Percentiles rank a stretch among this genome's conserved stretches.
Evolutionary conservation across 257 asterid species (phyloP).

Genomic region (Vinca minor): DNA sequence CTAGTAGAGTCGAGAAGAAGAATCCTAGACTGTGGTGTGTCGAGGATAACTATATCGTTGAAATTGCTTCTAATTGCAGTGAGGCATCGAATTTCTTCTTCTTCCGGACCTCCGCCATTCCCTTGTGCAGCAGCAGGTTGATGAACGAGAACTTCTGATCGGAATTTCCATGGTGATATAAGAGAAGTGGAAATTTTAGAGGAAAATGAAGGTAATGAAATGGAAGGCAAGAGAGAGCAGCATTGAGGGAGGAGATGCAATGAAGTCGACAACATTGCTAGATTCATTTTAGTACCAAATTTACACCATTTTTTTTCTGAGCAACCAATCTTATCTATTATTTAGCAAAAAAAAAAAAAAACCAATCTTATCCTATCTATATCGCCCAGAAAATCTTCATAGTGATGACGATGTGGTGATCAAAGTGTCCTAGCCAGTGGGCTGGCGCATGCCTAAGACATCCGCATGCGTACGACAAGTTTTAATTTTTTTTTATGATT

Average conservation of each 20-base stretch:
- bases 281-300: too few species aligned
- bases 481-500: too few species aligned
- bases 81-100: constrained; percentile 38
- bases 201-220: not conserved
- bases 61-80: constrained; percentile 36
- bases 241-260: not conserved
- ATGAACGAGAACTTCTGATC: not conserved
- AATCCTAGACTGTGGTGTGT: constrained; percentile 44
- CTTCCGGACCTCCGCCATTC: constrained; percentile 12
- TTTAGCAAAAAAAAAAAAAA: too few species aligned
- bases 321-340: too few species aligned
- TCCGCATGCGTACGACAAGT: too few species aligned
- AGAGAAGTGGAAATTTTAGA: not conserved
- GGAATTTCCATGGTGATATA: not conserved
- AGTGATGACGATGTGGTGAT: too few species aligned
- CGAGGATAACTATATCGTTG: constrained; percentile 52
- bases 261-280: not conserved
- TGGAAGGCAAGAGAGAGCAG: not conserved
- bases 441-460: too few species aligned
- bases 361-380: too few species aligned
- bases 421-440: too few species aligned
- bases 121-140: constrained; percentile 2
- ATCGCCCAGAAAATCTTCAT: too few species aligned
- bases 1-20: constrained; percentile 67
- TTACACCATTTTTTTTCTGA: too few species aligned